Evolutionary conservation across 768 basidiomycete species (phyloP), one percentile per base, ranked within the genome.

Genomic region (Pleurotus pulmonarius): DNA sequence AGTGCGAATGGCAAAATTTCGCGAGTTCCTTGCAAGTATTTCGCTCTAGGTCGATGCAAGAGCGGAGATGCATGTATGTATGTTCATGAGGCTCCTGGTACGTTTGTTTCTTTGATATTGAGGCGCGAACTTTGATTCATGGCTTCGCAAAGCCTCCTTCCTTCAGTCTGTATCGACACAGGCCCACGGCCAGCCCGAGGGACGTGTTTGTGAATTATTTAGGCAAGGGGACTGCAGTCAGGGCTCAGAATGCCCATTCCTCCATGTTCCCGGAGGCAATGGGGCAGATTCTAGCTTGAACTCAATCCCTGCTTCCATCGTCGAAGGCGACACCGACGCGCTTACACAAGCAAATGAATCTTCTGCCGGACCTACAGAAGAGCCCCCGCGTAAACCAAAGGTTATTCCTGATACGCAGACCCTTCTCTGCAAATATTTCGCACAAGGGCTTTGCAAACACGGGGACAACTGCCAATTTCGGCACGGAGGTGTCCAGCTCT

Each of bases 381-480:
- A 34, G 9, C 29, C 29, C 29, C 1, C 11, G 29, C 29, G 29
- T 34, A 63, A 63, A 43, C 63, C 60, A n/a, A 64, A 65, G 52
- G 58, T 63, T 44, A 61, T 64, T 2, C 56, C 63, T 53, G 63
- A 45, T 64, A 40, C 58, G 4, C 44, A 59, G 7, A 70, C 66
- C 6, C 74, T 76, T 2, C 75, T 79, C 49, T 78, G 77, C 67
- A 76, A 73, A 62, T 68, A 67, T 26, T 68, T 71, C 55, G 70
- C 75, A 3, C 72, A 71, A 64, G 72, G 69, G 13, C 56, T 59
- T 53, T 76, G 77, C 58, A 56, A 56, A 5, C 63, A 63, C 16
- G 69, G 69, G 5, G 63, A 65, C n/a, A 57, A 62, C 11, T 77
- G 76, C 58, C 54, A 55, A 22, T 76, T 73, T 59, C 69, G 76